These are phyloP conservation scores for Zymoseptoria tritici DNA, from an alignment of 2,329 filamentous ascomycete genomes.

Conservation along the genomic window DNA sequence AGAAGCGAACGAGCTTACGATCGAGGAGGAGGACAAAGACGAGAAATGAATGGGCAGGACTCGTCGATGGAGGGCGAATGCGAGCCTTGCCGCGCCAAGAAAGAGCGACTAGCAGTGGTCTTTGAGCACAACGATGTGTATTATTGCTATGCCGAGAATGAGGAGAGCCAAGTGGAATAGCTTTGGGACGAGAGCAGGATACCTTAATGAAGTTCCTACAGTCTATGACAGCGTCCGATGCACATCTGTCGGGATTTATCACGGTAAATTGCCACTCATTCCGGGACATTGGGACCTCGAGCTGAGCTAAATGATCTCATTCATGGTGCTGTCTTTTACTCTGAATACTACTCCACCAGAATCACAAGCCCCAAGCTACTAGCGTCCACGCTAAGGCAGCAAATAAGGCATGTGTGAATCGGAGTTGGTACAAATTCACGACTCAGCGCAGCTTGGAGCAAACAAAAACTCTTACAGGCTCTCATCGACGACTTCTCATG, in stretches of 20 bases:
- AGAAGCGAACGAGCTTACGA: background rate
- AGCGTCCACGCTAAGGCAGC: background rate
- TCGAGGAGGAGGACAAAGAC: background rate
- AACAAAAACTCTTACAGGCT: background rate
- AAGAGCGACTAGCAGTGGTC: background rate
- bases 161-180: background rate
- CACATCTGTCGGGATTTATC: background rate
- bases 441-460: background rate
- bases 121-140: background rate
- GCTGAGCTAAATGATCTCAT: background rate
- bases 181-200: background rate
- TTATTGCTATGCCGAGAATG: background rate
- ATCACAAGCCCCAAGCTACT: background rate
- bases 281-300: background rate
- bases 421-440: too few relatives aligned
- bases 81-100: too few relatives aligned
- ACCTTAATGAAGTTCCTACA: background rate
- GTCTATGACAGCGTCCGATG: background rate
- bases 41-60: background rate
- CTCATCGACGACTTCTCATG: background rate
- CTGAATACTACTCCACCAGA: background rate
- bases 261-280: too few relatives aligned
- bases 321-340: background rate
- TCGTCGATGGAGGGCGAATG: background rate
- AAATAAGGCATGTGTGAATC: background rate